Evolutionary conservation across 129 eudicot species (phyloP).

Genomic region (Heracleum sosnowskyi): DNA sequence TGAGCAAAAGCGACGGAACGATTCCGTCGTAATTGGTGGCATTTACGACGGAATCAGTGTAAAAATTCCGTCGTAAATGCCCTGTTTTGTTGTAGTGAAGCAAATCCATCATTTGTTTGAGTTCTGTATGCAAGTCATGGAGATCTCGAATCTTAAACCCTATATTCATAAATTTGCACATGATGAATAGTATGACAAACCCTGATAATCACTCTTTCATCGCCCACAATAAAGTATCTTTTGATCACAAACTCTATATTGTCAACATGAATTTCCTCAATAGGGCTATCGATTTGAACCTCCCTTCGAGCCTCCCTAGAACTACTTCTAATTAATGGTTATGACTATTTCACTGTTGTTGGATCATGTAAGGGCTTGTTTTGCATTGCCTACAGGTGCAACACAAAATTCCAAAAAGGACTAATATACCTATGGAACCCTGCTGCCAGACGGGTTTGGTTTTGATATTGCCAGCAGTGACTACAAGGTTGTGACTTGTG

Average conservation of each 20-base stretch:
- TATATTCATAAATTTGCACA: background rate
- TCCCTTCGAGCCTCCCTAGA: background rate
- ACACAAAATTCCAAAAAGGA: no score
- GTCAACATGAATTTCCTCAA: background rate
- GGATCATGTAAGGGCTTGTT: conserved; percentile 14
- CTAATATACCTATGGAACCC: conserved; percentile 9
- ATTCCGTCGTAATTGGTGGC: no score
- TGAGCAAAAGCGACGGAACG: no score
- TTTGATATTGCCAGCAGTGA: background rate
- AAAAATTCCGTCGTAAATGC: no score
- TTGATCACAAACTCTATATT: background rate
- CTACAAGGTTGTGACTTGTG: conserved; percentile 15
- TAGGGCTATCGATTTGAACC: background rate
- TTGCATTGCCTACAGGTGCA: background rate
- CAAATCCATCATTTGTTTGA: no score
- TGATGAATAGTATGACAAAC: background rate
- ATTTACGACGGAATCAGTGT: no score
- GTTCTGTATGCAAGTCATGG: no score
- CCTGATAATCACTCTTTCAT: background rate
- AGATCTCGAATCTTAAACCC: background rate
- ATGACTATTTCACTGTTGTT: no score
- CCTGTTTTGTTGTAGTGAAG: no score
- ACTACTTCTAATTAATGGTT: background rate
- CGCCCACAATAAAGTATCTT: background rate
- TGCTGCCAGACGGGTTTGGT: conserved; percentile 13